These are phyloP conservation scores for Fusarium ramigenum DNA, from an alignment of 2,329 filamentous ascomycete species.

Conservation along the genomic window DNA sequence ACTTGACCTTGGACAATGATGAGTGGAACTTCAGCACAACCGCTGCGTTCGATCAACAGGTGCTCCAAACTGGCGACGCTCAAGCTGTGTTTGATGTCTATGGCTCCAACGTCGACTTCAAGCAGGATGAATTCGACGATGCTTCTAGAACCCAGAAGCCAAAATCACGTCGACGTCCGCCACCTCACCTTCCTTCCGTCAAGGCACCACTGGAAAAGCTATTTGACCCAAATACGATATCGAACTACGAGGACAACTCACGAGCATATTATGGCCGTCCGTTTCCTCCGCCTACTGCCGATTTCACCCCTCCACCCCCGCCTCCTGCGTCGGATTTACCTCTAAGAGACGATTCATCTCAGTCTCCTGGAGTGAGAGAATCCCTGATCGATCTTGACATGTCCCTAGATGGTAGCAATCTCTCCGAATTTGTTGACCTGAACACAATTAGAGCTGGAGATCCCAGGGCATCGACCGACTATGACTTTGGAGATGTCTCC, in stretches of 20 bases:
- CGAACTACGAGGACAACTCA: slow-evolving; percentile 72
- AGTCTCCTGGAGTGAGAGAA: slow-evolving; percentile 63
- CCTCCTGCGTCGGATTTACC: slow-evolving; percentile 61
- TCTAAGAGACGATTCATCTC: slow-evolving; percentile 63
- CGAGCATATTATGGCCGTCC: slow-evolving; percentile 66
- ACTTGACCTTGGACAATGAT: slow-evolving; percentile 60
- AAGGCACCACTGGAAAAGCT: slow-evolving; percentile 70
- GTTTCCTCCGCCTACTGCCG: slow-evolving; percentile 52
- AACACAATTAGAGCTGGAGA: slow-evolving; percentile 66
- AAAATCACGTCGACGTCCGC: slow-evolving; percentile 65
- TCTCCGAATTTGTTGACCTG: slow-evolving; percentile 69
- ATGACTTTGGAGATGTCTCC: slow-evolving; percentile 55
- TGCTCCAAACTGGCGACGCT: slow-evolving; percentile 62
- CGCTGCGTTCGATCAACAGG: slow-evolving; percentile 68
- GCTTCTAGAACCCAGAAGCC: slow-evolving; percentile 63
- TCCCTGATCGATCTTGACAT: slow-evolving; percentile 73
- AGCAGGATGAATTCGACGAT: slow-evolving; percentile 55
- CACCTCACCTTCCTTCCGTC: slow-evolving; percentile 65
- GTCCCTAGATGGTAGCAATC: slow-evolving; percentile 64
- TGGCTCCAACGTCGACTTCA: slow-evolving; percentile 66
- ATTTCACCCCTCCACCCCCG: slow-evolving; percentile 57
- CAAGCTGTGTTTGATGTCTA: slow-evolving; percentile 71
- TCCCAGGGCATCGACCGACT: slow-evolving; percentile 59
- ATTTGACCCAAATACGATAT: slow-evolving; percentile 72
- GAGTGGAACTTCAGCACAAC: slow-evolving; percentile 77